Percentiles rank a stretch among this genome's conserved stretches.
Evolutionary conservation across 495 filamentous ascomycete genomes (phyloP).

Genomic region (Penicillium cinerascens): DNA sequence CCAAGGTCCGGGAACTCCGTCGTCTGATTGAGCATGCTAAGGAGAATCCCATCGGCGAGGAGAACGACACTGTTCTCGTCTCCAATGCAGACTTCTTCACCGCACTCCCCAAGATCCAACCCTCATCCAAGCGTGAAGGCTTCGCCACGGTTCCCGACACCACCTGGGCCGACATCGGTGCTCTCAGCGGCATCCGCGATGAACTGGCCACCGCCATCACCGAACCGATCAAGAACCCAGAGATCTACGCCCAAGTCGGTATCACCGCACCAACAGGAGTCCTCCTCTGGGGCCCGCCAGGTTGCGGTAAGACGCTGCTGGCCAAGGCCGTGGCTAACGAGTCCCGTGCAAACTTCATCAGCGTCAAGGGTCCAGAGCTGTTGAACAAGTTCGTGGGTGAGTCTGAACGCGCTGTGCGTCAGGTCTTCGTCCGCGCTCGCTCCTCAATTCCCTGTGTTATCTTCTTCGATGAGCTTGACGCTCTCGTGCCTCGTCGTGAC

Average conservation of each 20-base stretch:
- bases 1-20: conserved; percentile 46
- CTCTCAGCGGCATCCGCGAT: conserved; percentile 72
- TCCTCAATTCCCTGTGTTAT: conserved; percentile 87
- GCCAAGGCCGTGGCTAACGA: conserved; percentile 97
- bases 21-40: conserved; percentile 54
- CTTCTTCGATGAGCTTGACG: conserved; percentile 97
- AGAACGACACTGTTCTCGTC: conserved; percentile 44
- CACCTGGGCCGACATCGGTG: conserved; percentile 91
- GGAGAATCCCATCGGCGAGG: conserved; percentile 44
- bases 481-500: conserved; percentile 80
- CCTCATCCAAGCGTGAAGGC: conserved; percentile 90
- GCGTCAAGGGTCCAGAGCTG: conserved; percentile 91
- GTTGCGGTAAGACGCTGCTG: conserved; percentile 94
- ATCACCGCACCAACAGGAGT: conserved; percentile 88
- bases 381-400: conserved; percentile 97
- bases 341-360: conserved; percentile 94
- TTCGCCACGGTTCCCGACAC: conserved; percentile 98
- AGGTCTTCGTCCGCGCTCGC: conserved; percentile 86
- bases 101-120: conserved; percentile 82
- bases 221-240: conserved; percentile 83
- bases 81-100: conserved; percentile 66
- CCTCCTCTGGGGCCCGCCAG: conserved; percentile 93
- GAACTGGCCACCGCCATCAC: conserved; percentile 86
- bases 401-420: conserved; percentile 85
- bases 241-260: conserved; percentile 74